A percentile compares a stretch with the other conserved stretches of the same genome.
phyloP scores from a whole-genome alignment of 208 protist genomes.

The Acanthamoeba lenticulata region DNA sequence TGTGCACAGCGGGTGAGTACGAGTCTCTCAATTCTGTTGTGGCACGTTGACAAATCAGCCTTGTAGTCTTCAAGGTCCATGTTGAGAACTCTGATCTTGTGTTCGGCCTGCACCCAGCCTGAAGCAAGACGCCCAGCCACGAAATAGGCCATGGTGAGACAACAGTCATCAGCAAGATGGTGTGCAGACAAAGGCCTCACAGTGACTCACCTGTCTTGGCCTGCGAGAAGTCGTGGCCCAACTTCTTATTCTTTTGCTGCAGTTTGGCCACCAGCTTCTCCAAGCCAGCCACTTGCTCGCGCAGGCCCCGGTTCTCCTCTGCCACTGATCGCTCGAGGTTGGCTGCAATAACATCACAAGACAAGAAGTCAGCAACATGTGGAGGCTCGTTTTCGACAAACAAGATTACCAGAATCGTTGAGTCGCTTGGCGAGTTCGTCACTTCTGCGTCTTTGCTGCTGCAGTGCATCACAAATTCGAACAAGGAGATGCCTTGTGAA shows the following conservation, averaged over 20 bases:
- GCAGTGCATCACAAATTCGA: background rate
- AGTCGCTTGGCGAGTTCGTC: background rate
- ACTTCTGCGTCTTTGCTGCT: background rate
- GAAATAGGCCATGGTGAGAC: background rate
- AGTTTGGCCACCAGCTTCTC: slow-evolving; percentile 21
- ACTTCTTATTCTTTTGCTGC: background rate
- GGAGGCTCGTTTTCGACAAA: background rate
- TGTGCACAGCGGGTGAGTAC: background rate
- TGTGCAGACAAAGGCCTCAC: background rate
- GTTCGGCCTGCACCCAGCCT: slow-evolving; percentile 44
- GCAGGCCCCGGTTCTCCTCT: background rate
- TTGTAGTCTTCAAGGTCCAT: slow-evolving; percentile 16
- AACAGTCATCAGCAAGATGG: background rate
- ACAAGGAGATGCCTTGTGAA: slow-evolving; percentile 45
- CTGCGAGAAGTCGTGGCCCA: background rate
- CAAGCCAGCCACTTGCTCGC: background rate
- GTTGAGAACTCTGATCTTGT: background rate
- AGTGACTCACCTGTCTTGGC: background rate
- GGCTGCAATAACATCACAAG: background rate
- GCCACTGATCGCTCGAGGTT: background rate
- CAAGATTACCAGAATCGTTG: background rate
- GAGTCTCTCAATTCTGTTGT: slow-evolving; percentile 60
- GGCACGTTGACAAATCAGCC: slow-evolving; percentile 27
- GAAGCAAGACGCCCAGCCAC: background rate
- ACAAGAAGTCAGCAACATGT: background rate